phyloP scores from a whole-genome alignment of 345 rosid genomes.

The Gossypium rotundifolium region DNA sequence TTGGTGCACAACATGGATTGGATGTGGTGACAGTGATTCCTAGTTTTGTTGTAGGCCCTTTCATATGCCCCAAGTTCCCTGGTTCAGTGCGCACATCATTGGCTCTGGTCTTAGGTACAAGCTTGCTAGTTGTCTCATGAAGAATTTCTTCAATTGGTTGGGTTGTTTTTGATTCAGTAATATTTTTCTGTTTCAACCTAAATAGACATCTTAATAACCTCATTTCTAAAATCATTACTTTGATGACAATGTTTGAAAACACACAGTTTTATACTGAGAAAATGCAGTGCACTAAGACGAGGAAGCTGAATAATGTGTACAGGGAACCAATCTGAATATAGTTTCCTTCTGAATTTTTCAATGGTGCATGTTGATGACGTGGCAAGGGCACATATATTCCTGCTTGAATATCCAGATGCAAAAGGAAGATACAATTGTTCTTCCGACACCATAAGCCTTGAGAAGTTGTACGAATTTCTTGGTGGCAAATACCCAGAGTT shows the following conservation, averaged over 20 bases:
- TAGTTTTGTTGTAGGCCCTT: neutral
- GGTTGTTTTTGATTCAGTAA: neutral
- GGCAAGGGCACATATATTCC: neutral
- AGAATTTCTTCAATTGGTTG: neutral
- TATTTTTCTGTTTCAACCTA: neutral
- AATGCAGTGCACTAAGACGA: too few relatives aligned
- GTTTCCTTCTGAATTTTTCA: neutral
- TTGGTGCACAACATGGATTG: neutral
- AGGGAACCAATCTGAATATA: neutral
- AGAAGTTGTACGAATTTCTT: conserved; percentile 22
- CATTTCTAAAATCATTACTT: too few relatives aligned
- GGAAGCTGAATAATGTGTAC: neutral
- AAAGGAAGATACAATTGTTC: conserved; percentile 40
- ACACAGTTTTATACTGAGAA: too few relatives aligned
- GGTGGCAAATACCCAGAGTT: conserved; percentile 27
- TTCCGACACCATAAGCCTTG: conserved; percentile 2
- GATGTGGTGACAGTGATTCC: neutral
- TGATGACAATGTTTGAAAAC: too few relatives aligned
- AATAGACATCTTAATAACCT: neutral
- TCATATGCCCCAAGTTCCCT: neutral
- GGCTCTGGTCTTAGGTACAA: neutral
- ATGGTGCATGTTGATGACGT: conserved; percentile 18
- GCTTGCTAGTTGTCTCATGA: neutral
- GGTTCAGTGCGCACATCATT: neutral
- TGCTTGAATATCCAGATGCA: conserved; percentile 22